Conservation (phyloP, 352 stramenopile genomes). For the Phytophthora syringae region DNA sequence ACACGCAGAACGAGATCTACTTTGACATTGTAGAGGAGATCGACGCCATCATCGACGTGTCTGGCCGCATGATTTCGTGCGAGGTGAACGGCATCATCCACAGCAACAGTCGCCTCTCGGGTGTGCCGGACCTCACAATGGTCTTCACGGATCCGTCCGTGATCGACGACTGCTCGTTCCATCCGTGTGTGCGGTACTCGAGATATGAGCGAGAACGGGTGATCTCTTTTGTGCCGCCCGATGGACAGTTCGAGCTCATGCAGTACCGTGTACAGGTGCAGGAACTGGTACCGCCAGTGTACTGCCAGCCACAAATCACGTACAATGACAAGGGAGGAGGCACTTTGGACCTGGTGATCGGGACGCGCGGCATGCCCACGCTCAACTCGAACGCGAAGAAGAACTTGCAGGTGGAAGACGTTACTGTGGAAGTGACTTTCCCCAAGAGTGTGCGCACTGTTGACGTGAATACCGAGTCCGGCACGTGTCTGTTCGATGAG, state of each 20-base stretch:
- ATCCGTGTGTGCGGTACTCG: conserved; percentile 97
- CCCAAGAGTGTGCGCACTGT: conserved; percentile 95
- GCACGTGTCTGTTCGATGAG: conserved; percentile 96
- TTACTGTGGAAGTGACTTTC: conserved; percentile 96
- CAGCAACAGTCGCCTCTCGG: conserved; percentile 95
- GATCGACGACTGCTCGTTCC: conserved; percentile 98
- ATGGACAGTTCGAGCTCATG: conserved; percentile 97
- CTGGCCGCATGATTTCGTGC: conserved; percentile 91
- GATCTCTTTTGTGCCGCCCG: conserved; percentile 97
- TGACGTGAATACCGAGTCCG: conserved; percentile 93
- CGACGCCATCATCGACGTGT: conserved; percentile 95
- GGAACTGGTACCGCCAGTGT: conserved; percentile 86
- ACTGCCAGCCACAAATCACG: conserved; percentile 88
- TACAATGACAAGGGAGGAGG: conserved; percentile 81
- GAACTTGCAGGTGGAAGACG: conserved; percentile 86
- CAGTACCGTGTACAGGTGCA: conserved; percentile 88
- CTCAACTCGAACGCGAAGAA: conserved; percentile 85
- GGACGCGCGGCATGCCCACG: conserved; percentile 76
- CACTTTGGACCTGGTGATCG: conserved; percentile 77
- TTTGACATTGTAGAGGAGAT: conserved; percentile 99
- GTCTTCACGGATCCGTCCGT: conserved; percentile 96
- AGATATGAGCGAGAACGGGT: conserved; percentile 96
- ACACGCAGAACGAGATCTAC: conserved; percentile 98
- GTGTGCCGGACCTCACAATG: conserved; percentile 97
- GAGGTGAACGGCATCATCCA: conserved; percentile 97